A percentile compares a stretch with the other conserved stretches of the same genome.
Evolutionary conservation across 805 yeast species (phyloP).

Genomic region (Clavispora vitiphila): DNA sequence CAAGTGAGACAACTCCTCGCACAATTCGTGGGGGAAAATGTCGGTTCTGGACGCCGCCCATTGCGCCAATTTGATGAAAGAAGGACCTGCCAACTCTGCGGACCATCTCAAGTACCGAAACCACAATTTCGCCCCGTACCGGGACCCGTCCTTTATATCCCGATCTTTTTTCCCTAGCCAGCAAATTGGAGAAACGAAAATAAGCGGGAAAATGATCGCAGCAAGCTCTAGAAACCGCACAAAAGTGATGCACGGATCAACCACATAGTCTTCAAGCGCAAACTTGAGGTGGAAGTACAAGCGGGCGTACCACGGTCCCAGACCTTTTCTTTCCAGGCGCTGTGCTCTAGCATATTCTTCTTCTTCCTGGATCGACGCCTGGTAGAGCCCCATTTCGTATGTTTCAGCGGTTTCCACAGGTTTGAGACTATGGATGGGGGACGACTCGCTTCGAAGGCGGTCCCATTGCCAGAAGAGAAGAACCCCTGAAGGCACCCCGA

Average conservation of each 20-base stretch:
- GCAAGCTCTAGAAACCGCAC: slow-evolving; percentile 67
- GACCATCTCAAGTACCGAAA: slow-evolving; percentile 56
- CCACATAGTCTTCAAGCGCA: slow-evolving; percentile 45
- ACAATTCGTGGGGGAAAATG: slow-evolving; percentile 74
- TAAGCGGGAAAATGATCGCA: slow-evolving; percentile 63
- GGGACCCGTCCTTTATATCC: slow-evolving; percentile 20
- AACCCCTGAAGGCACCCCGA: not conserved
- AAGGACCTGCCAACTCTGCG: slow-evolving; percentile 86
- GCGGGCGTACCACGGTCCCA: slow-evolving; percentile 23
- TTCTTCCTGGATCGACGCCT: slow-evolving; percentile 56
- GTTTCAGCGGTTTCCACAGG: slow-evolving; percentile 56
- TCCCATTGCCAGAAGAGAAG: not conserved
- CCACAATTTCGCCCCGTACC: slow-evolving; percentile 70
- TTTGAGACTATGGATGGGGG: slow-evolving; percentile 30
- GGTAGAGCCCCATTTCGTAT: slow-evolving; percentile 61
- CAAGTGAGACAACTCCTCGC: slow-evolving; percentile 67
- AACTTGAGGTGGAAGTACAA: slow-evolving; percentile 38
- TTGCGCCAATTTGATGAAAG: slow-evolving; percentile 88
- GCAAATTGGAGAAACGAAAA: slow-evolving; percentile 60
- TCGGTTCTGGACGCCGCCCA: slow-evolving; percentile 99
- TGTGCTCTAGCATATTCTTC: slow-evolving; percentile 29
- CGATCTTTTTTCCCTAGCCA: slow-evolving; percentile 48
- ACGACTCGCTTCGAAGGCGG: not conserved
- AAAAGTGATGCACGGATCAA: slow-evolving; percentile 67
- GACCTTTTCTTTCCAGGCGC: slow-evolving; percentile 22